Base-by-base conservation (phyloP, 1,284 basidiomycete species). In the Anthracocystis panici-leucophaei region DNA sequence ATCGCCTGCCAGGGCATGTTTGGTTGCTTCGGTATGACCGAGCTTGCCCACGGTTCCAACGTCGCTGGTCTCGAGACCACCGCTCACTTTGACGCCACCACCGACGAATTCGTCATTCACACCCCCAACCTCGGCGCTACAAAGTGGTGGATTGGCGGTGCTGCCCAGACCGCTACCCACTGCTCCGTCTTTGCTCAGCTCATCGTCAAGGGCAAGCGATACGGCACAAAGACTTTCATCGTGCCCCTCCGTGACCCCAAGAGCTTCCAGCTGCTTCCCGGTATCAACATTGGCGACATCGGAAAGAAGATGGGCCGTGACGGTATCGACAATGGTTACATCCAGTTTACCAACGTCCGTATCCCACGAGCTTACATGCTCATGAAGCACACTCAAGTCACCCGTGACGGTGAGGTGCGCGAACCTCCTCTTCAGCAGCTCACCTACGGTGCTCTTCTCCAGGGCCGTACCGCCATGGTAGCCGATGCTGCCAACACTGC, bases 271-370 rank as follows among this genome's bases (percentile, higher is more conserved):
- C 75, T 79, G 16, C 72, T 80, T 20, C 88, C 89, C 8, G 89
- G 89, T 45, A 84, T 89, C 71, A 88, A 86, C 55, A 89, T 89
- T 66, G 89, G 89, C 12, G 89, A 89, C 82, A 88, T 89, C 63
- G 88, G 89, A 35, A 89, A 88, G 81, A 89, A 89, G 86, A 89
- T 89, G 88, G 89, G 89, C 35, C 83, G 88, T 38, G 88, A 89
- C 75, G 88, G 88, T 50, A 89, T 89, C 76, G 83, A 84, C 76
- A 84, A 84, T 46, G 82, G 82, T 40, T 82, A 83, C 74, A 79
- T 82, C 61, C 85, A 88, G 65, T 89, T 89, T 84, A 89, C 89
- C 65, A 86, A 88, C 65, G 88, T 89, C 57, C 87, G 88, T 61
- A 87, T 89, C 20, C 89, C 89, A 9, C 87, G 89, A 57, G 87